Evolutionary conservation across 2,329 filamentous ascomycete genomes (phyloP).

Genomic region (Ophiostoma sp.): DNA sequence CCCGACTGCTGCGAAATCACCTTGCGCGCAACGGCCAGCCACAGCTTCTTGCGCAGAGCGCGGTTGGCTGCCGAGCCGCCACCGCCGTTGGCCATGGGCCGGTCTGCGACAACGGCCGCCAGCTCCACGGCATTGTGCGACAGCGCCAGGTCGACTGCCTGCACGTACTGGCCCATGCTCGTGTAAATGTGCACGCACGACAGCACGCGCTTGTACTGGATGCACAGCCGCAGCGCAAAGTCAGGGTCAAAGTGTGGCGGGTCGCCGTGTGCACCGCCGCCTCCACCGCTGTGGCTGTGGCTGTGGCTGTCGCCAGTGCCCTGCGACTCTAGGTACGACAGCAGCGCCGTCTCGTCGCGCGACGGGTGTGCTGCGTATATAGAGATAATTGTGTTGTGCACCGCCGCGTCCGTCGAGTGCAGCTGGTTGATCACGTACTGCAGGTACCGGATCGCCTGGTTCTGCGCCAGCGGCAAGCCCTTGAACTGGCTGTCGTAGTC

Average conservation of each 20-base stretch:
- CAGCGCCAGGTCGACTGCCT: conserved; percentile 87
- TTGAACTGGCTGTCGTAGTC: conserved; percentile 81
- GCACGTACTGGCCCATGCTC: conserved; percentile 88
- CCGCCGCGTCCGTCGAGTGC: conserved; percentile 71
- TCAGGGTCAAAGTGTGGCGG: conserved; percentile 80
- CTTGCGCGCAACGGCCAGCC: conserved; percentile 90
- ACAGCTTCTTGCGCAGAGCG: conserved; percentile 82
- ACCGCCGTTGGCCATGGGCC: conserved; percentile 52
- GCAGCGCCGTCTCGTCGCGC: conserved; percentile 74
- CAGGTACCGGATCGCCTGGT: conserved; percentile 90
- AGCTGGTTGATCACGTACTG: conserved; percentile 88
- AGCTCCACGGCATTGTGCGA: conserved; percentile 86
- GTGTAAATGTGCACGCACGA: conserved; percentile 97
- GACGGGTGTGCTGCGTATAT: conserved; percentile 87
- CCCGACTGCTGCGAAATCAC: conserved; percentile 61
- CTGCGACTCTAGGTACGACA: conserved; percentile 86
- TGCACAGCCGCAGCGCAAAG: conserved; percentile 91
- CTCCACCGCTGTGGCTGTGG: background rate
- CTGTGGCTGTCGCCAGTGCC: conserved; percentile 53
- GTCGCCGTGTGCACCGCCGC: background rate
- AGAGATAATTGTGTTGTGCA: conserved; percentile 95
- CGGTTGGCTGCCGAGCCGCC: conserved; percentile 47
- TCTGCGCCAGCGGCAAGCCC: conserved; percentile 59
- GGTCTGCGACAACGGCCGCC: conserved; percentile 81
- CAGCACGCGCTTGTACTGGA: conserved; percentile 86